Base-by-base conservation (phyloP, 306 rosid genomes). In the Sicyos edulis region DNA sequence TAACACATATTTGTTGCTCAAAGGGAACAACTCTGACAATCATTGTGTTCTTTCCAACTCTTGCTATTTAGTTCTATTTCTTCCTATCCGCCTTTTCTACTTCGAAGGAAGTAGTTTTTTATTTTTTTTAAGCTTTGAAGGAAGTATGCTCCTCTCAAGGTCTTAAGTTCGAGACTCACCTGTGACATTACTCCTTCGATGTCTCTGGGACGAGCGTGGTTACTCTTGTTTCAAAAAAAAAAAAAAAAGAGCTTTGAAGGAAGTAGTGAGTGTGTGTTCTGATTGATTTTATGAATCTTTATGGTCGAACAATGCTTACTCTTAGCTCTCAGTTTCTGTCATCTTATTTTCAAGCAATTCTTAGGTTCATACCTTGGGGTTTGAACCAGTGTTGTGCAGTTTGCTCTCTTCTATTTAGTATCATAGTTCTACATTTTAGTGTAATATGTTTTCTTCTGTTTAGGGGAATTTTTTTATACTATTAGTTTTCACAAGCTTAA, bases 71-170 rank as follows among this genome's bases (percentile, higher is more conserved):
- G 40, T 24, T 68, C 58, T 22, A 24, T 24, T 50, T 50, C 26
- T 47, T 68, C 42, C 44, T 42, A 47, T n/a, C 73, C 10, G 42
- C 21, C 73, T 5, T 66, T 68, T 68, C 44, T 68, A 52, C 72
- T 68, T 21, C 11, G 49, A 24, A 47, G 72, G 32, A 65, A 44
- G 50, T 32, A 32, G 37, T 32, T 32, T 32, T 32, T 32, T 32
- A 1, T 32, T 32, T 32, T 32, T 32, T n/a, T n/a, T n/a, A n/a
- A n/a, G n/a, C n/a, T n/a, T n/a, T n/a, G n/a, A n/a, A n/a, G n/a
- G n/a, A n/a, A n/a, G n/a, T n/a, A n/a, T n/a, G n/a, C n/a, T n/a
- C n/a, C n/a, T n/a, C n/a, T n/a, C n/a, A n/a, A n/a, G n/a, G n/a
- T n/a, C n/a, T n/a, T n/a, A n/a, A n/a, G n/a, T n/a, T n/a, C n/a